Evolutionary conservation across 257 asterid species (phyloP).

Genomic region (Fraxinus quadrangulata): DNA sequence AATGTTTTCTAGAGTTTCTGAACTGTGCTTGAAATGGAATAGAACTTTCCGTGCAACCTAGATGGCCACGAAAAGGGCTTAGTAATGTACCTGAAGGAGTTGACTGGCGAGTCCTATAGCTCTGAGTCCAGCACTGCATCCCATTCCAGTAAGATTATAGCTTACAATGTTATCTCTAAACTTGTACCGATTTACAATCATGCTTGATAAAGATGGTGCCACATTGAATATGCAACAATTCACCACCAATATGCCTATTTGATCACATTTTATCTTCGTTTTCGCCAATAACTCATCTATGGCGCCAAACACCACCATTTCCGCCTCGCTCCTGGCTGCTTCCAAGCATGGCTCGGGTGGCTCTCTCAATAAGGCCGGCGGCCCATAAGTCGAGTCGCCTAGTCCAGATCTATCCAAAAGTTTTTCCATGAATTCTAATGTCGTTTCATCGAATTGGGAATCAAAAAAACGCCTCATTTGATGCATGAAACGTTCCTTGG

Average conservation of each 20-base stretch:
- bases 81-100: not conserved
- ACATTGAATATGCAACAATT: not conserved
- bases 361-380: not conserved
- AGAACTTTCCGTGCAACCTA: no score
- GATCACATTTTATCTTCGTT: not conserved
- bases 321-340: not conserved
- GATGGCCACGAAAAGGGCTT: not conserved
- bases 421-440: not conserved
- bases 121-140: slow-evolving; percentile 4
- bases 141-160: slow-evolving; percentile 2
- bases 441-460: not conserved
- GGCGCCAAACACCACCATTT: slow-evolving; percentile 2
- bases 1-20: not conserved
- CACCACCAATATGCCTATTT: slow-evolving; percentile 5
- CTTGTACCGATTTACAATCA: not conserved
- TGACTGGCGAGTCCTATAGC: not conserved
- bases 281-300: not conserved
- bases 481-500: not conserved
- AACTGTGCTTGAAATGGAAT: no score
- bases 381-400: not conserved
- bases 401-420: not conserved
- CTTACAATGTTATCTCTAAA: not conserved
- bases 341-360: slow-evolving; percentile 1
- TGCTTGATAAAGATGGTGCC: not conserved
- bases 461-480: not conserved